These are phyloP conservation scores for Heliamphora pulchella DNA, from an alignment of 179 eudicot species.

Conservation along the genomic window DNA sequence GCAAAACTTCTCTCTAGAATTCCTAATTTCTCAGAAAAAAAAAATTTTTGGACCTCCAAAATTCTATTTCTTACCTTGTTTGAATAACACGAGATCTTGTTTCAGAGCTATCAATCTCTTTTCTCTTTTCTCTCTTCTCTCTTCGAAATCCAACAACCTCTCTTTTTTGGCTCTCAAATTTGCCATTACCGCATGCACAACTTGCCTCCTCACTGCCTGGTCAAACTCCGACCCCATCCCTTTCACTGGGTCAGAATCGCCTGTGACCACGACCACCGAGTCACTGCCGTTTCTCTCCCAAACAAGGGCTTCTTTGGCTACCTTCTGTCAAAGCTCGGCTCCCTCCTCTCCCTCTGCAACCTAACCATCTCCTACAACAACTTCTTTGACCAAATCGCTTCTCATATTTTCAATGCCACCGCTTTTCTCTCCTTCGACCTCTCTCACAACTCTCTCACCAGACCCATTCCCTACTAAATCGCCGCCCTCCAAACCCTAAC, in stretches of 20 bases:
- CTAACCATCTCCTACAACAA: constrained; percentile 50
- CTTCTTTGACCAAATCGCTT: constrained; percentile 47
- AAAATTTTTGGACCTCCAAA: too few relatives aligned
- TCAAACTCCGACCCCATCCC: constrained; percentile 44
- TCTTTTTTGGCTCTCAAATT: constrained; percentile 72
- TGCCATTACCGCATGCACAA: constrained; percentile 57
- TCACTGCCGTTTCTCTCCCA: constrained; percentile 42
- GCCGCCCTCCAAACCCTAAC: constrained; percentile 22
- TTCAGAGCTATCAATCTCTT: too few relatives aligned
- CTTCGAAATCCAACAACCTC: constrained; percentile 59
- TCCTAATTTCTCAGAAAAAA: too few relatives aligned
- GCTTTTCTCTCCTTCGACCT: constrained; percentile 45
- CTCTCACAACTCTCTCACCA: constrained; percentile 53
- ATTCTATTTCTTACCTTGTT: too few relatives aligned
- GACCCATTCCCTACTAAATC: constrained; percentile 46
- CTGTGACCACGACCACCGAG: constrained; percentile 38
- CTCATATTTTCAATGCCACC: constrained; percentile 44
- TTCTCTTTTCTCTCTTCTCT: constrained; percentile 23
- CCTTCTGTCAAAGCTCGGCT: constrained; percentile 63
- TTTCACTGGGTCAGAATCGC: constrained; percentile 58
- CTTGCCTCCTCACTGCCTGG: constrained; percentile 50
- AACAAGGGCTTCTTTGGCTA: constrained; percentile 46
- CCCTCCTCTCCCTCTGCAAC: constrained; percentile 36
- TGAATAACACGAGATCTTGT: too few relatives aligned
- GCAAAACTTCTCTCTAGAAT: too few relatives aligned